Evolutionary conservation across 495 filamentous ascomycete species (phyloP).

Genomic region (Pyrenula aspistea): DNA sequence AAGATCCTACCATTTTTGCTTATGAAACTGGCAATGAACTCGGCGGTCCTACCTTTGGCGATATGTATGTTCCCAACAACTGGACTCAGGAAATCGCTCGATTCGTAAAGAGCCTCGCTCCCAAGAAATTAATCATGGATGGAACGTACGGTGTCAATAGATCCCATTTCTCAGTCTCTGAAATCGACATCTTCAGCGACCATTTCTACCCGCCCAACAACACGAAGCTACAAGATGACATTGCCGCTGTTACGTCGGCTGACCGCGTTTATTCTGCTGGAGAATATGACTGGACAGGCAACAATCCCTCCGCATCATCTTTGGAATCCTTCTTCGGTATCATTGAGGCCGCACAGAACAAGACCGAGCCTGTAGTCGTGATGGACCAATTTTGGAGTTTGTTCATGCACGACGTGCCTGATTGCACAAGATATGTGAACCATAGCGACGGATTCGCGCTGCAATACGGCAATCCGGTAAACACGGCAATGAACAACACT

Average conservation of each 20-base stretch:
- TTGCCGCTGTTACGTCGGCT: not conserved
- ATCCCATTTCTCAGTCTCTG: not conserved
- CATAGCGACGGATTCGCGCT: not conserved
- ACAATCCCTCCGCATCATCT: not conserved
- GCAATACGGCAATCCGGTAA: not conserved
- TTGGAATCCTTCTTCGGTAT: not conserved
- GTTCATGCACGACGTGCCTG: not conserved
- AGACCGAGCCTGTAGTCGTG: not conserved
- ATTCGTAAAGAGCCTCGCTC: not conserved
- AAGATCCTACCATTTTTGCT: constrained; percentile 8
- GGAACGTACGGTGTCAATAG: not conserved
- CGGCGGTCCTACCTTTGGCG: not conserved
- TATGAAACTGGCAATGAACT: constrained; percentile 10
- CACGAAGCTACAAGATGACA: not conserved
- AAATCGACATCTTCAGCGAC: not conserved
- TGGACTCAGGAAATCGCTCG: not conserved
- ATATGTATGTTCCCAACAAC: not conserved
- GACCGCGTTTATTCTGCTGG: not conserved
- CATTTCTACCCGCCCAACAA: not conserved
- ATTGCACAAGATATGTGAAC: not conserved
- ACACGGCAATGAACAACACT: not conserved
- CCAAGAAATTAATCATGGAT: not conserved
- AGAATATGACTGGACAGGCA: not conserved
- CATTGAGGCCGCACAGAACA: not conserved
- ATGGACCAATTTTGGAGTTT: not conserved